Base-by-base conservation (phyloP, 192 early-diverging fungal species). In the Coemansia asiatica region DNA sequence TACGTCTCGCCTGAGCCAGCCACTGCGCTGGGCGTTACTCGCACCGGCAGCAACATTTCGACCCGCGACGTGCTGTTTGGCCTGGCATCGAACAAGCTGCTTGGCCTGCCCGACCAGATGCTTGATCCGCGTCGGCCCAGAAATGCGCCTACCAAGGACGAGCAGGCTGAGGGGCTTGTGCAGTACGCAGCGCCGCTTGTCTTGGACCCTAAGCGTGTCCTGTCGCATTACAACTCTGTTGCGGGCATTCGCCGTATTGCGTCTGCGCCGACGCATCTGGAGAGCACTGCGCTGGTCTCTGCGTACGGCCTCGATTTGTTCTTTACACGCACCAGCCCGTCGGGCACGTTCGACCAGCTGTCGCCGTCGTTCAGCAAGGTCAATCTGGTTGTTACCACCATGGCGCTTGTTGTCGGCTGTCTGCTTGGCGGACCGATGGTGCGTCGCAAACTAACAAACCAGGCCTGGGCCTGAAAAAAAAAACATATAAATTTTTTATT, bases 241-340 rank as follows among this genome's bases (percentile, higher is more conserved):
- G 74, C 80, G 6, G 89, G 91, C 1, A 85, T 94, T 63, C 62
- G 69, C 13, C 69, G 73, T 21, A 93, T 99, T 58, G 67, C 74
- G 26, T 88, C 92, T 9, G 69, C 89, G 15, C 90, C 95, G 1
- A 87, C 96, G 19, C 72, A 88, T 44, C 75, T 99, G 27, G 97
- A 99, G 81, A 97, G 95, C 21, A 99, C 97, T 7, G 88, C 95
- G 15, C 79, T 99, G 33, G 91, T 96, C 9, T 76, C 90, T 18
- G 88, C 90, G 0, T 97, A 89, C 71, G 97, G 97, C 16, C 83
- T 94, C 46, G 97, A 99, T 67, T 59, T 96, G 56, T 99, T 95
- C 85, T 89, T 91, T 61, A 90, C 88, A 5, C 87, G 90, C 40
- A 82, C 87, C 27, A 88, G 86, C 49, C 96, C 97, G 21, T 91